Percentiles rank a stretch among this genome's conserved stretches.
phyloP scores from a whole-genome alignment of 345 rosid species.

The Raphanus sativus region DNA sequence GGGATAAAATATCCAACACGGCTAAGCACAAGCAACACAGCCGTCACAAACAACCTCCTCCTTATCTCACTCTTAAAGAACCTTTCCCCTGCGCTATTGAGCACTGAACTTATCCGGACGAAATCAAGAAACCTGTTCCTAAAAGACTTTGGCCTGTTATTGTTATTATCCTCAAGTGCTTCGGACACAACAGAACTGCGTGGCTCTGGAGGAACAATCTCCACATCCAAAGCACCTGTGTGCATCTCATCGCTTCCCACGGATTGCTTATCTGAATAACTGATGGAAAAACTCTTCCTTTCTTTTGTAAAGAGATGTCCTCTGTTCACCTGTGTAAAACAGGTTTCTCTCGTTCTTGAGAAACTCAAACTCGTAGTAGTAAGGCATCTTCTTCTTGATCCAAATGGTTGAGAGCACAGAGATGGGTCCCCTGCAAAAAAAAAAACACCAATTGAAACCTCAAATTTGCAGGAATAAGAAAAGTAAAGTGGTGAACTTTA shows the following conservation, averaged over 20 bases:
- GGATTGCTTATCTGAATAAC: slow-evolving; percentile 49
- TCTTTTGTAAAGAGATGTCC: slow-evolving; percentile 24
- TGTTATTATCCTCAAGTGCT: neutral
- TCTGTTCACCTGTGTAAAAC: slow-evolving; percentile 28
- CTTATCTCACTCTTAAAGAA: slow-evolving; percentile 94
- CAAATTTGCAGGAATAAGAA: neutral
- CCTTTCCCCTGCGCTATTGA: slow-evolving; percentile 69
- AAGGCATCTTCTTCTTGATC: slow-evolving; percentile 29
- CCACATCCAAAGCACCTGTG: slow-evolving; percentile 35
- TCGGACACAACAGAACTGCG: slow-evolving; percentile 34
- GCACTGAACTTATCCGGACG: slow-evolving; percentile 66
- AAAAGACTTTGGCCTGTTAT: slow-evolving; percentile 50
- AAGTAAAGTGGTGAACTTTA: slow-evolving; percentile 19
- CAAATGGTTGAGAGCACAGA: slow-evolving; percentile 9
- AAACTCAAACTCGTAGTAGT: slow-evolving; percentile 33
- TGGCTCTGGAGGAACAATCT: slow-evolving; percentile 41
- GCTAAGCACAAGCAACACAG: slow-evolving; percentile 63
- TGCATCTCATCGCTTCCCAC: slow-evolving; percentile 41
- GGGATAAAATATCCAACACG: slow-evolving; percentile 91
- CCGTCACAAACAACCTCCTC: slow-evolving; percentile 80
- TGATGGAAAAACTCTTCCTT: slow-evolving; percentile 35
- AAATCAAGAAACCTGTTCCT: slow-evolving; percentile 73
- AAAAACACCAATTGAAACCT: neutral
- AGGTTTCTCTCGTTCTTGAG: slow-evolving; percentile 32
- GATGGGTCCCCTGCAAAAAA: slow-evolving; percentile 23